Base-by-base conservation (phyloP, 2,329 filamentous ascomycete species). In the Cucurbitaria berberidis region DNA sequence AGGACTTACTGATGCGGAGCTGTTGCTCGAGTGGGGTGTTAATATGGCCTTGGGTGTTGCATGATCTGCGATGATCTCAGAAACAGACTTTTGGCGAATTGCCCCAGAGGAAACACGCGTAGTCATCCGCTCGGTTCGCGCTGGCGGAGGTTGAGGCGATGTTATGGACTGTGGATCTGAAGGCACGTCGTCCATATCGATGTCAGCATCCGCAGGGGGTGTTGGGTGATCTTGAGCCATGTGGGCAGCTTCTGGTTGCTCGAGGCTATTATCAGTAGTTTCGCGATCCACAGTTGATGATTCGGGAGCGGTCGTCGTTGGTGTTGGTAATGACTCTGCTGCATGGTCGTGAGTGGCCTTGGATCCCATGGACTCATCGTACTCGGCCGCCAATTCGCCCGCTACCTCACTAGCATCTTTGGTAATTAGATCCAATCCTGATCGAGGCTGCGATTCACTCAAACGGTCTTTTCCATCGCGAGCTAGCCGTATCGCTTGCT, bases 41-140 rank as follows among this genome's bases (percentile, higher is more conserved):
- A 82, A 57, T 76, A 78, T 48, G 75, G 78, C 19, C 76, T 81
- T 58, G 72, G 70, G 58, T 35, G 69, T 69, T 36, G 84, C 80
- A 16, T 80, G 81, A 53, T 85, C 86, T 46, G 85, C 86, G 5
- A 90, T 78, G 36, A 90, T 89, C 70, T 91, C 89, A 16, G 85
- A 88, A 4, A 90, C 86, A 5, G 88, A 89, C 67, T 90, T 91
- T 46, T 88, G 85, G 55, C 85, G 81, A 62, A 90, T 85, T 2
- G 86, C 85, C 36, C 87, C 88, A 9, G 89, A 89, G 3, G 86
- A 86, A 19, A 89, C 86, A 62, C 88, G 78, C 1, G 87, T 90
- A 10, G 86, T 88, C 77, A 88, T 88, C 26, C 86, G 81, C 62
- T 83, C 82, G 4, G 75, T 65, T 16, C 45, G 57, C 18, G 63